phyloP scores from a whole-genome alignment of 2,329 filamentous ascomycete species.

The Penicillium nordicum region DNA sequence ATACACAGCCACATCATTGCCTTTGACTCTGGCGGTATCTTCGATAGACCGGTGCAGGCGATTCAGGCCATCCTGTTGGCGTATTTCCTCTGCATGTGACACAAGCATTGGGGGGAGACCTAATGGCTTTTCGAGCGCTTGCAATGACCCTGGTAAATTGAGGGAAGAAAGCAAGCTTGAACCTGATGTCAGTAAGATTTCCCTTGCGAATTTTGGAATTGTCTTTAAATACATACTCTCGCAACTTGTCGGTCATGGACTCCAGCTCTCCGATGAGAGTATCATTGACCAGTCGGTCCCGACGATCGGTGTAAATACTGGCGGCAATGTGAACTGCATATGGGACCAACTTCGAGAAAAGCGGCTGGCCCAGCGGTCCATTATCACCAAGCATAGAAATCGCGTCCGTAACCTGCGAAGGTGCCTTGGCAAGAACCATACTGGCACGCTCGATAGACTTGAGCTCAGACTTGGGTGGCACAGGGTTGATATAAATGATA shows the following conservation, averaged over 20 bases:
- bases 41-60: conserved; percentile 75
- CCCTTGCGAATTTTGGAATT: too few species aligned
- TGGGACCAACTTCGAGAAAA: conserved; percentile 89
- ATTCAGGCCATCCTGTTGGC: conserved; percentile 81
- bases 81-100: conserved; percentile 88
- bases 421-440: conserved; percentile 78
- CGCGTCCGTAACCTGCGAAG: conserved; percentile 77
- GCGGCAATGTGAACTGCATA: conserved; percentile 94
- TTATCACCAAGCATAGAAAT: conserved; percentile 76
- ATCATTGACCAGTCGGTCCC: conserved; percentile 86
- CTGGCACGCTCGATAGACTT: conserved; percentile 79
- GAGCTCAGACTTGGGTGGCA: conserved; percentile 84
- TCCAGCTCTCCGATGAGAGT: conserved; percentile 84
- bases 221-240: conserved; percentile 53
- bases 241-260: conserved; percentile 71
- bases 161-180: conserved; percentile 66
- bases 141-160: conserved; percentile 85
- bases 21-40: conserved; percentile 86
- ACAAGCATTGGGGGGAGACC: conserved; percentile 80
- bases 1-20: conserved; percentile 72
- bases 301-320: conserved; percentile 88
- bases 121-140: conserved; percentile 90
- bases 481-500: conserved; percentile 80
- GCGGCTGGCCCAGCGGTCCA: conserved; percentile 73
- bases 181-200: conserved; percentile 8